Evolutionary conservation across 768 basidiomycete genomes (phyloP), one percentile per base, ranked within the genome.

Genomic region (Saitozyma podzolica): DNA sequence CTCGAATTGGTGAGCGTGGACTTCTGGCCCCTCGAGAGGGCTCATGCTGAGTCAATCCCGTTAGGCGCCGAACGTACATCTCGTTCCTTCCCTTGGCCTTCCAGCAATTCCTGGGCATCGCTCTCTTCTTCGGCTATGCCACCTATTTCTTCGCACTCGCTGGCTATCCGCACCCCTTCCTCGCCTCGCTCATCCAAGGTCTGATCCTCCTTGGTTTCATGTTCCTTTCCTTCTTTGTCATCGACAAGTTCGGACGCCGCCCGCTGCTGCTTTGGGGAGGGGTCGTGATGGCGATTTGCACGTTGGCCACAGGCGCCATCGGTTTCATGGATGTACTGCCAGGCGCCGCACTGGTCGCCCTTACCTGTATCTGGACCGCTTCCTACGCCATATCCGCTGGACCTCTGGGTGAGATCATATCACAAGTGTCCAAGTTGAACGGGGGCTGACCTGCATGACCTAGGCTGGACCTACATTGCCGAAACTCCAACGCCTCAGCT

Each of bases 111-210:
- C 8, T 45, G 43, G 56, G 56, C 7, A 39, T 20, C 43, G 29
- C 56, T 6, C 43, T 56, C 56, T 9, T 56, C n/a, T 47, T 47
- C 51, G 63, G 57, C 40, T 64, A 66, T 47, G 58, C 54, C 13
- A 37, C 62, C 19, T 61, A 58, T 53, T 69, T 70, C 58, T 70
- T 70, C 60, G 51, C 55, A 19, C 47, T 58, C 9, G 68, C 68
- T 8, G 65, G 65, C 11, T 53, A 60, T 8, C 50, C 42, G 9
- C 56, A 70, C 5, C 62, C 68, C 9, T 62, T 70, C 60, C 17
- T 64, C 17, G 63, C 54, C 16, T 55, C 62, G 37, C 52, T 56
- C 8, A 40, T 62, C 42, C 54, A 56, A 37, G 56, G 54, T 54
- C 56, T 13, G 39, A 55, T 62, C 37, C 51, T 50, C 7, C 17